phyloP scores from a whole-genome alignment of 345 rosid genomes.

The Zanthoxylum bungeanum region DNA sequence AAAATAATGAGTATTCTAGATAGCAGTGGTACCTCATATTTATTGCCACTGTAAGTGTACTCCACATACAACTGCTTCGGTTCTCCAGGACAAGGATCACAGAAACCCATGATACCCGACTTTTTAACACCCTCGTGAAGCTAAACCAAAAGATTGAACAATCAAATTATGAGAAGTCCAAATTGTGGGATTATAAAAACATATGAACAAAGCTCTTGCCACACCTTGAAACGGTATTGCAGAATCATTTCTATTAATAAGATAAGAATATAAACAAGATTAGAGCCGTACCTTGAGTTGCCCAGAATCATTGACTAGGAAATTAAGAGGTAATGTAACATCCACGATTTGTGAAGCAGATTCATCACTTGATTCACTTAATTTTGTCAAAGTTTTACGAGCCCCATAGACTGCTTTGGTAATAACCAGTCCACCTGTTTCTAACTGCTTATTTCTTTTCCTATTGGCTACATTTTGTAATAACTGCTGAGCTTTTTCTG shows the following conservation, averaged over 20 bases:
- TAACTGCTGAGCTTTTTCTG: conserved; percentile 78
- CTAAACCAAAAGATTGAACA: conserved; percentile 27
- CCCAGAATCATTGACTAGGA: conserved; percentile 78
- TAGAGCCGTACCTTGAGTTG: conserved; percentile 60
- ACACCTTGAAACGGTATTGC: background rate
- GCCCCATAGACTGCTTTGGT: conserved; percentile 74
- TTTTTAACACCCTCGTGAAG: conserved; percentile 94
- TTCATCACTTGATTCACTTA: conserved; percentile 38
- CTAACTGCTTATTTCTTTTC: conserved; percentile 68
- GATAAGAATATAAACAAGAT: conserved; percentile 4
- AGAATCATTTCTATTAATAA: background rate
- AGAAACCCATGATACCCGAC: conserved; percentile 96
- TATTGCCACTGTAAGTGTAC: conserved; percentile 52
- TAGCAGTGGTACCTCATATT: conserved; percentile 38
- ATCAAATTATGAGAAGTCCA: background rate
- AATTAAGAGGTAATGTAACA: conserved; percentile 87
- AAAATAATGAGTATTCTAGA: background rate
- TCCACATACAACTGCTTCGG: conserved; percentile 70
- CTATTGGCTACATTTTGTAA: conserved; percentile 75
- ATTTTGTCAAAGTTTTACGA: conserved; percentile 50
- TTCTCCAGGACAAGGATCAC: conserved; percentile 89
- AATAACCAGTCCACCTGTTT: conserved; percentile 70
- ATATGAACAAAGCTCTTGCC: background rate
- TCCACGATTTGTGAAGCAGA: conserved; percentile 54
- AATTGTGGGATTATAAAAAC: background rate